Base-by-base conservation (phyloP, 306 rosid genomes). In the Alnus rubra region DNA sequence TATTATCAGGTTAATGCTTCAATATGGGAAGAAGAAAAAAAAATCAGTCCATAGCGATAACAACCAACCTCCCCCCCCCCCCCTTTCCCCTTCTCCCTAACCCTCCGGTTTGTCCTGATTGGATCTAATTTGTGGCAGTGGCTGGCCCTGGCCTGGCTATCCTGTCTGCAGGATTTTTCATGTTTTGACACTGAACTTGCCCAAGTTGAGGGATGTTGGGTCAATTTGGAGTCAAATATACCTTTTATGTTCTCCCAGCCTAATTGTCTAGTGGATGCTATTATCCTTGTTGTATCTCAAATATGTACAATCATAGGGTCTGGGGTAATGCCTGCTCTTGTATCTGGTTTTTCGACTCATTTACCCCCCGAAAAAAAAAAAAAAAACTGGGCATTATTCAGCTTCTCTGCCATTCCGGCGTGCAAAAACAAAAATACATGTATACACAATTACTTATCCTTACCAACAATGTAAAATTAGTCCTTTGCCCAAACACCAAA, bases 401-500 rank as follows among this genome's bases (percentile, higher is more conserved):
- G 71, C 39, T 65, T 65, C 11, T 65, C 28, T 65, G 16, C 47
- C 71, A 15, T 18, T 15, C 9, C 37, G 37, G 71, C 28, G 15
- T 9, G 14, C 49, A 65, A 0, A 4, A 12, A 1, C 4, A 6
- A n/a, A 12, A 13, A 18, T 13, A 67, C 16, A 16, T 28, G 16
- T 3, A 23, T 59, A 12, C 35, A 3, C 6, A 59, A n/a, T 81
- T 77, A 62, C 55, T 78, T 71, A 6, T 48, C 11, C 58, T 13
- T 19, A 68, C 68, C 1, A 7, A n/a, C 53, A 60, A 28, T 13
- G 72, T 79, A 52, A 35, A 53, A 35, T 69, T 45, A 71, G 59
- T 67, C 54, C 44, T 78, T 78, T 53, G 4, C 56, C 49, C 18
- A 69, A 70, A 79, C 47, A 71, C 49, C 18, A 69, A 70, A 79